phyloP scores from a whole-genome alignment of 1,284 basidiomycete genomes.

The Cryptococcus sp. region DNA sequence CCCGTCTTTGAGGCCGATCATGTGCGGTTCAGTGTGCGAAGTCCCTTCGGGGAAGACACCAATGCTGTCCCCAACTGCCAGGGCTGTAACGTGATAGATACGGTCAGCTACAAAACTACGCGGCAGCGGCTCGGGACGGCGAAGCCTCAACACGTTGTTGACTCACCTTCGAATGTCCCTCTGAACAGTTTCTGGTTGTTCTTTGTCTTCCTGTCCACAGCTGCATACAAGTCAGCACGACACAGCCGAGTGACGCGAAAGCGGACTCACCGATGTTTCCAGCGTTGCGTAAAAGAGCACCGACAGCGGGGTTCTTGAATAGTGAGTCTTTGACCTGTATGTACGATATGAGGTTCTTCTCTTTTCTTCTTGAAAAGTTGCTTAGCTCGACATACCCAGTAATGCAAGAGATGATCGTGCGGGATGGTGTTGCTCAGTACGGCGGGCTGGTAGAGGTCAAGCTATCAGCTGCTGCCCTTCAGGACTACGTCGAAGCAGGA shows the following conservation, averaged over 20 bases:
- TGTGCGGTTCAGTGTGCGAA: slow-evolving; percentile 75
- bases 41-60: slow-evolving; percentile 91
- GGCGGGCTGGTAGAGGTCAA: slow-evolving; percentile 37
- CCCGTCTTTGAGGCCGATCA: slow-evolving; percentile 93
- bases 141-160: not conserved
- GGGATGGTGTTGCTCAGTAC: slow-evolving; percentile 50
- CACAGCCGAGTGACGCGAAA: not conserved
- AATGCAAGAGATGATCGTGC: slow-evolving; percentile 64
- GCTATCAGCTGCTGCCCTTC: not conserved
- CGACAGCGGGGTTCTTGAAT: slow-evolving; percentile 73
- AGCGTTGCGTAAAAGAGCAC: slow-evolving; percentile 76
- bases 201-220: slow-evolving; percentile 89
- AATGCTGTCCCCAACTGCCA: slow-evolving; percentile 75
- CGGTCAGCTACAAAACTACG: not conserved
- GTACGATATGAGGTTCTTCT: not conserved
- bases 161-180: slow-evolving; percentile 72
- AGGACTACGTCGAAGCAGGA: not conserved
- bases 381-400: slow-evolving; percentile 77
- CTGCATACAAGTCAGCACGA: slow-evolving; percentile 48
- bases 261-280: slow-evolving; percentile 69
- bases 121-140: too few species aligned
- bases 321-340: slow-evolving; percentile 59
- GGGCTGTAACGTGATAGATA: slow-evolving; percentile 53
- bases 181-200: slow-evolving; percentile 86
- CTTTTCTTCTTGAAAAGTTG: slow-evolving; percentile 26